Percentiles rank a stretch among this genome's conserved stretches.
Conservation (phyloP, 176 grass and related monocot genomes). For the Raddia distichophylla region DNA sequence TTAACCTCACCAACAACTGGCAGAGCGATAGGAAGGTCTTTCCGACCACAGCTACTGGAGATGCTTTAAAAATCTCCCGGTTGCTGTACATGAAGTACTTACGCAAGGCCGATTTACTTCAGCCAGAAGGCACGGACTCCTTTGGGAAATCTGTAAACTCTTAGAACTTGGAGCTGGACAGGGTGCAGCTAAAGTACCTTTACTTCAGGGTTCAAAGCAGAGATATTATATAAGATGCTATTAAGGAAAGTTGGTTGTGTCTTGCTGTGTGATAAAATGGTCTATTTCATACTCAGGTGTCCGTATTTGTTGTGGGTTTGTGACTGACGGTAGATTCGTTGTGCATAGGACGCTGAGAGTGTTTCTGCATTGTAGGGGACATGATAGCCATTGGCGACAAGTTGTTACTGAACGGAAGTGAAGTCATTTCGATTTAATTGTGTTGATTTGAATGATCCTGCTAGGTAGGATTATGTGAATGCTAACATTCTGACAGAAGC, state of each 20-base stretch:
- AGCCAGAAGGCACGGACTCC: not conserved
- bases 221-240: not conserved
- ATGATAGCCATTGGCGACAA: not conserved
- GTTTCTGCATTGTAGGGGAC: not conserved
- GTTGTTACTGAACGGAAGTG: not conserved
- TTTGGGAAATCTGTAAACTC: constrained; percentile 7
- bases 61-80: constrained; percentile 59
- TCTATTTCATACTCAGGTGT: not conserved
- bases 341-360: not conserved
- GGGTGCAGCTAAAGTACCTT: not conserved
- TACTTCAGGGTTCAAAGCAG: not conserved
- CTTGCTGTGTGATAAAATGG: not conserved
- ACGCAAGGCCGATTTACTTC: not conserved
- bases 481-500: not conserved
- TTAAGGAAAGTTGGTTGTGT: not conserved
- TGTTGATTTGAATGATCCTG: not conserved
- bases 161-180: not conserved
- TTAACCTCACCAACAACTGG: constrained; percentile 80
- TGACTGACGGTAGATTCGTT: not conserved
- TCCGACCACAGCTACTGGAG: constrained; percentile 51
- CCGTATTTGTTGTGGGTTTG: not conserved
- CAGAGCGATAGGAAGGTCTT: constrained; percentile 64
- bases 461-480: not conserved
- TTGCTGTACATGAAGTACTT: constrained; percentile 61
- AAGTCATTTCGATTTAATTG: not conserved